Percentiles rank a stretch among this genome's conserved stretches.
phyloP scores from a whole-genome alignment of 2,329 filamentous ascomycete species.

The Bipolaris bicolor region DNA sequence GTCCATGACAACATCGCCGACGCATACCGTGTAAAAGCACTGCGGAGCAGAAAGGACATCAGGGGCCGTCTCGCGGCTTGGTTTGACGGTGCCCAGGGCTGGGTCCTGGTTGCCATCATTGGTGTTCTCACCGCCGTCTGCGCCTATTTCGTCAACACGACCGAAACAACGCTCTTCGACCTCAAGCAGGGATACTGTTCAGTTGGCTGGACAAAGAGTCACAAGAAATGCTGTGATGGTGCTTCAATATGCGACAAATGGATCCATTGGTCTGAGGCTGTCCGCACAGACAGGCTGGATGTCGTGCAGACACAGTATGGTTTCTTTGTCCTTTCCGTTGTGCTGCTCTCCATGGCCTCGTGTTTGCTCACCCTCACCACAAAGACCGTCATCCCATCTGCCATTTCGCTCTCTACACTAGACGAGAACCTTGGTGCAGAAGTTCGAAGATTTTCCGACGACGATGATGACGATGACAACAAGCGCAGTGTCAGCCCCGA shows the following conservation, averaged over 20 bases:
- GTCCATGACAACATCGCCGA: constrained; percentile 97
- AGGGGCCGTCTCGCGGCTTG: constrained; percentile 77
- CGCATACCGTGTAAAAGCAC: constrained; percentile 82
- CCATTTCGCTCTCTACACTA: constrained; percentile 82
- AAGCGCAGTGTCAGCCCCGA: constrained; percentile 52
- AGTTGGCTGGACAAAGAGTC: constrained; percentile 71
- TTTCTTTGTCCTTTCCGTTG: constrained; percentile 74
- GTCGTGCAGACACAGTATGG: constrained; percentile 74
- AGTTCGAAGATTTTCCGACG: constrained; percentile 46
- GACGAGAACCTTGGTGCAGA: constrained; percentile 88
- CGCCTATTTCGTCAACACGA: constrained; percentile 88
- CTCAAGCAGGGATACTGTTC: constrained; percentile 89
- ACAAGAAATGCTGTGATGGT: constrained; percentile 68
- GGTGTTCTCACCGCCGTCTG: constrained; percentile 83
- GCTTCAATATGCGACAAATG: constrained; percentile 64
- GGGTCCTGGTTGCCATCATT: constrained; percentile 90
- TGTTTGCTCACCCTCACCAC: constrained; percentile 85
- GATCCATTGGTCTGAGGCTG: constrained; percentile 66
- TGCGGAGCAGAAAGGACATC: constrained; percentile 82
- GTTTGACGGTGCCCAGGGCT: constrained; percentile 89
- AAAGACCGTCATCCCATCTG: constrained; percentile 92
- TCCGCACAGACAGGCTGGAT: constrained; percentile 58
- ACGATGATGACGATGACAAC: constrained; percentile 53
- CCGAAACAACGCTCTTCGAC: constrained; percentile 85
- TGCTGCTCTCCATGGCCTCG: constrained; percentile 71